Evolutionary conservation across 1,284 basidiomycete genomes (phyloP).

Genomic region (Puccinia coronata): DNA sequence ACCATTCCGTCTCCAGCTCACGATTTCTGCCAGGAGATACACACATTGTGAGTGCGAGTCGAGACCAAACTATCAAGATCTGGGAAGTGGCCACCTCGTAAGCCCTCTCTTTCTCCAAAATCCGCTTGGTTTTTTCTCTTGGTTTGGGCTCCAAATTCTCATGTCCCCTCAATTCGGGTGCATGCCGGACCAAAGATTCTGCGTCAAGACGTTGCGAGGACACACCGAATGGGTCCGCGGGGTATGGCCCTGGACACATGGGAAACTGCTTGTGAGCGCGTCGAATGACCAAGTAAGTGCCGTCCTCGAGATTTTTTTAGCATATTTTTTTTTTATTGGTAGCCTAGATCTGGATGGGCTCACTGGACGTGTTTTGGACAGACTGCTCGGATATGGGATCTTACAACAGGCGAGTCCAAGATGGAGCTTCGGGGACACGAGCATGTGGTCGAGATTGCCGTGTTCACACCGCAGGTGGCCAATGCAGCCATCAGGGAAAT

Average conservation of each 20-base stretch:
- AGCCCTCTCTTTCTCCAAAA: conserved; percentile 56
- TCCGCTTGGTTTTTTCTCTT: neutral
- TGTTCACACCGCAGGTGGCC: conserved; percentile 74
- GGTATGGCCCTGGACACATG: conserved; percentile 73
- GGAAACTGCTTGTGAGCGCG: conserved; percentile 71
- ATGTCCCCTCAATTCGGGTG: too few species aligned
- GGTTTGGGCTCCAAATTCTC: too few species aligned
- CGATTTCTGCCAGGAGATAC: conserved; percentile 81
- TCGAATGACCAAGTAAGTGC: conserved; percentile 76
- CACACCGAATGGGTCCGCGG: conserved; percentile 74
- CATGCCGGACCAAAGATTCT: conserved; percentile 58
- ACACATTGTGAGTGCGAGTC: conserved; percentile 77
- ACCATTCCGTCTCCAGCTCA: conserved; percentile 82
- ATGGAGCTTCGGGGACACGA: conserved; percentile 83
- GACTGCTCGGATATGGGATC: conserved; percentile 81
- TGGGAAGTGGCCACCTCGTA: conserved; percentile 83
- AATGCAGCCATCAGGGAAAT: conserved; percentile 77
- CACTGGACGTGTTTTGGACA: too few species aligned
- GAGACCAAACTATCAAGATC: conserved; percentile 80
- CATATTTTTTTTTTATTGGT: too few species aligned
- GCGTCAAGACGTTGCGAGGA: conserved; percentile 66
- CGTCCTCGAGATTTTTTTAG: too few species aligned
- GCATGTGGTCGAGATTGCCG: conserved; percentile 78
- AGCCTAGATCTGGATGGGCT: too few species aligned
- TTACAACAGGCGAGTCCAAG: conserved; percentile 73